These are phyloP conservation scores for Ilyonectria robusta DNA, from an alignment of 2,329 filamentous ascomycete genomes.

Conservation along the genomic window DNA sequence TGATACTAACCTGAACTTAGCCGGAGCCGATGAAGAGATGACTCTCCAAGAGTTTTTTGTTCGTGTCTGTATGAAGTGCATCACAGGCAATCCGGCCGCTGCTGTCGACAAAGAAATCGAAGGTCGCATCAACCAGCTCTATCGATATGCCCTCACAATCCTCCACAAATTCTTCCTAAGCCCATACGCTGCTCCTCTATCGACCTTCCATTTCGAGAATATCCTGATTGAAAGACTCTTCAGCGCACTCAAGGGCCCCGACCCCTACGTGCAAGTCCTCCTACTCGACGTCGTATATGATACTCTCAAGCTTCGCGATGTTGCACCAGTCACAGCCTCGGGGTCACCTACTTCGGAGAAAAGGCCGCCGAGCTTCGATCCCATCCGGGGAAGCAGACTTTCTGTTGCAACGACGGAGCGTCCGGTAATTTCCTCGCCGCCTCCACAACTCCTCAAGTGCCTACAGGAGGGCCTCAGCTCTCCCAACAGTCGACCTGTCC, in stretches of 20 bases:
- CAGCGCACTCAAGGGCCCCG: conserved; percentile 71
- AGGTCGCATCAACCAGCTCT: conserved; percentile 73
- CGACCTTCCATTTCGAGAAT: conserved; percentile 77
- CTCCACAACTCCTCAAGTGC: conserved; percentile 83
- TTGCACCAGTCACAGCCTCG: conserved; percentile 56
- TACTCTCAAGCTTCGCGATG: conserved; percentile 76
- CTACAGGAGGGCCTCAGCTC: conserved; percentile 86
- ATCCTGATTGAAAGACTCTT: conserved; percentile 78
- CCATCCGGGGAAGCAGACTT: conserved; percentile 55
- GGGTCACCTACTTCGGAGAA: conserved; percentile 64
- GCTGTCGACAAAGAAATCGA: conserved; percentile 45
- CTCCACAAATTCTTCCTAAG: conserved; percentile 78
- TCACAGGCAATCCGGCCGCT: conserved; percentile 53
- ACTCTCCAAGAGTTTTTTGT: conserved; percentile 78
- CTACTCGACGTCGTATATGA: conserved; percentile 85
- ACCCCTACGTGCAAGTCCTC: conserved; percentile 81
- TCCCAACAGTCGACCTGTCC: conserved; percentile 77
- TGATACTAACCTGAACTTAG: conserved; percentile 53
- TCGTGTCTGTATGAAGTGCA: conserved; percentile 75
- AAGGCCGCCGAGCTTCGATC: conserved; percentile 59
- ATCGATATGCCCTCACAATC: conserved; percentile 78
- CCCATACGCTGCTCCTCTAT: conserved; percentile 71
- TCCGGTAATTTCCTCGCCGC: conserved; percentile 62
- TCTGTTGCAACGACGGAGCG: conserved; percentile 55
- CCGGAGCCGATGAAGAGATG: conserved; percentile 66